Evolutionary conservation across 805 yeast genomes (phyloP), one percentile per base, ranked within the genome.

Genomic region (Suhomyces sp.): DNA sequence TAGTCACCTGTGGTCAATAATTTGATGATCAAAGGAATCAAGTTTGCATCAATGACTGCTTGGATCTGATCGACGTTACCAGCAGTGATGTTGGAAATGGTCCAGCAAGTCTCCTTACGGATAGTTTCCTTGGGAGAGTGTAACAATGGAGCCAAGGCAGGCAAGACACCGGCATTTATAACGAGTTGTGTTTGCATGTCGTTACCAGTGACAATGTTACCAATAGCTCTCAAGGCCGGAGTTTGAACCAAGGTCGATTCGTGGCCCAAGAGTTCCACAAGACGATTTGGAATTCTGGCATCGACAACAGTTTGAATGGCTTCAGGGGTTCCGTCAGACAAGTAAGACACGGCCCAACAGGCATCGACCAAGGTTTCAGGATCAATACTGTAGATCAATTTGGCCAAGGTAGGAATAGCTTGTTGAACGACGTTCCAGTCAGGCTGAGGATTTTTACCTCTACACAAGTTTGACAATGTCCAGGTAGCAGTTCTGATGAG

Each of bases 41-140:
- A 79, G 74, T 94, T 94, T 55, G 93, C 86, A 68, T 92, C 97
- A 63, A 94, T 92, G 48, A 94, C 98, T 13, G 97, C 93, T 76
- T 93, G 97, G 63, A 93, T 91, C 77, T 94, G 99, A 56, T 87
- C 92, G 20, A 92, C 75, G 69, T 89, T 94, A 64, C 99, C 99
- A 20, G 99, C 99, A 33, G 99, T 94, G 67, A 94, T 92, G 74
- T 94, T 94, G 53, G 97, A 92, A 57, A 94, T 86, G 37, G 99
- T 93, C 99, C 99, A 94, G 77, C 99, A 91, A 4, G 98, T 96
- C 77, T 94, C 99, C 71, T 94, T 94, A 67, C 94, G 85, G 60
- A 94, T 87, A 15, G 94, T 83, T 70, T 94, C 99, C 77, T 92
- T 91, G 53, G 89, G 83, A 29, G 96, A 87, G 57, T 82, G 77